Evolutionary conservation across 1,284 basidiomycete species (phyloP), one percentile per base, ranked within the genome.

Genomic region (Xerocomus nothofagi): DNA sequence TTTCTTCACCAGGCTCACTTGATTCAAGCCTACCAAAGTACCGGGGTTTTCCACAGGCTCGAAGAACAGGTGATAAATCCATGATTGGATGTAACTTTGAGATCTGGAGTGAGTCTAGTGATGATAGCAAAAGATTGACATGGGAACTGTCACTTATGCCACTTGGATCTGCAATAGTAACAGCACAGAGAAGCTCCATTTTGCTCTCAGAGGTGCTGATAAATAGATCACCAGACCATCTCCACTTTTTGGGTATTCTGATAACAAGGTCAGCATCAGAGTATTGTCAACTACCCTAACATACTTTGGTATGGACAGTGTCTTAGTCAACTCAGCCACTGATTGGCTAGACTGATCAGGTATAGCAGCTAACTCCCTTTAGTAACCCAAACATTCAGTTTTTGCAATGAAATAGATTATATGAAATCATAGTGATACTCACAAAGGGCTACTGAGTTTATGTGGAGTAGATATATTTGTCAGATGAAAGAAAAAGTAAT

Each of bases 1-100:
- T 72, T 17, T 68, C 61, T 29, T 77, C 76, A 34, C 65, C 63
- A 12, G 67, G 62, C 6, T 68, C 70, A 12, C 76, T 57, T 39
- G 75, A 69, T 4, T 61, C 66, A n/a, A 79, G 54, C 45, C 61
- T 71, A 9, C 76, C 82, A 54, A 78, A 71, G 53, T 86, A 84
- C 26, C 79, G 72, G 10, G 74, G 66, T 9, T 67, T 70, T 31
- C 73, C 71, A 53, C 78, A 81, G 3, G 77, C 76, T 9, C 66
- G 67, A 32, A 82, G 59, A 18, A 87, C 65, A 4, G 72, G 46
- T 26, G 65, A 59, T 14, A 85, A 54, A 46, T 82, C 78, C 12
- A 66, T 57, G 8, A 73, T 60, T 47, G 75, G 62, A 56, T 83
- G 74, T 7, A 84, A 65, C 45, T 71, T 77, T 21, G 69, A 60